These are phyloP conservation scores for Lablab purpureus DNA, from an alignment of 306 rosid genomes.

Conservation along the genomic window DNA sequence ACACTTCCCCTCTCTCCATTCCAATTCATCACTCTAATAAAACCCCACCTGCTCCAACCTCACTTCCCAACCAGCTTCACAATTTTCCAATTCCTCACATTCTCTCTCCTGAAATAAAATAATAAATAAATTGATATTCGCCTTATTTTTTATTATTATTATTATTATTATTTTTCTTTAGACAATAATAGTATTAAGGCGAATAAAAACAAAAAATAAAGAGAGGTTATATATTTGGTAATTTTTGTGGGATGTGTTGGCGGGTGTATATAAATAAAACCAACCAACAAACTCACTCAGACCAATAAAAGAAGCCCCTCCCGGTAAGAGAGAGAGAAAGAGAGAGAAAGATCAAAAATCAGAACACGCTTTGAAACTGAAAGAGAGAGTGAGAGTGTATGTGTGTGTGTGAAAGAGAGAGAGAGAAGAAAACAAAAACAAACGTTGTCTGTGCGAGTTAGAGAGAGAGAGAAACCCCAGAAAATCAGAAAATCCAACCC, in stretches of 20 bases:
- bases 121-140: too few species aligned
- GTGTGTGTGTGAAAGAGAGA: slow-evolving; percentile 32
- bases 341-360: slow-evolving; percentile 50
- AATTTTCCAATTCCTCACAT: not conserved
- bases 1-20: not conserved
- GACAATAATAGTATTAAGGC: not conserved
- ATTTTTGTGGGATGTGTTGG: slow-evolving; percentile 52
- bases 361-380: slow-evolving; percentile 60
- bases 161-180: not conserved
- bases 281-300: slow-evolving; percentile 51
- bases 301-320: slow-evolving; percentile 50
- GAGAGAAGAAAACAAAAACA: slow-evolving; percentile 36
- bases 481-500: slow-evolving; percentile 53
- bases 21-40: not conserved
- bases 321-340: slow-evolving; percentile 35
- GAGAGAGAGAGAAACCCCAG: slow-evolving; percentile 49
- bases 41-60: slow-evolving; percentile 34
- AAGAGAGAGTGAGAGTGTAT: slow-evolving; percentile 44
- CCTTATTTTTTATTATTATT: too few species aligned
- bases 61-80: not conserved
- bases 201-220: slow-evolving; percentile 14
- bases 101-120: slow-evolving; percentile 15
- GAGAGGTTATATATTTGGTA: slow-evolving; percentile 24
- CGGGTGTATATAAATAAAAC: slow-evolving; percentile 57
- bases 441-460: slow-evolving; percentile 34